Percentiles rank a stretch among this genome's conserved stretches.
Evolutionary conservation across 805 yeast species (phyloP).

Genomic region (Hanseniaspora pseudoguilliermondii): DNA sequence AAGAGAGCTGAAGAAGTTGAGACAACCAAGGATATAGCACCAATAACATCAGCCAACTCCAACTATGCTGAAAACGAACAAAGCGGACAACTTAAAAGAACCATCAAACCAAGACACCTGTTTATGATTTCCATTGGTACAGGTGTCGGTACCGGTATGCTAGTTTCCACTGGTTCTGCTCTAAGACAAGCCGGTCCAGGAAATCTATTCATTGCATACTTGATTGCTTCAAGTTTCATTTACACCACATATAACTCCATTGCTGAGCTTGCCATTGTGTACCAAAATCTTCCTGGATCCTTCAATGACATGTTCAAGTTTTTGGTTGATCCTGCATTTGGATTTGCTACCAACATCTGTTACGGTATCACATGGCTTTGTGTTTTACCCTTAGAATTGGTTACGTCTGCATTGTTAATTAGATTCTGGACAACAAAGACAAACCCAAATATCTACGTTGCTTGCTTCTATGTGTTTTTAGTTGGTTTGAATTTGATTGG

Average conservation of each 20-base stretch:
- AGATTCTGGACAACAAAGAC: conserved; percentile 39
- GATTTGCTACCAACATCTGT: conserved; percentile 64
- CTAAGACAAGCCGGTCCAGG: conserved; percentile 54
- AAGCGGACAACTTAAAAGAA: conserved; percentile 31
- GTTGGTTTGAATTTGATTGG: conserved; percentile 41
- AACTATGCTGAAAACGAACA: conserved; percentile 28
- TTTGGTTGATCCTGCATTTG: conserved; percentile 54
- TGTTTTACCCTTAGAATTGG: conserved; percentile 52
- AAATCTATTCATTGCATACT: conserved; percentile 43
- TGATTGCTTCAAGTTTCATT: conserved; percentile 48
- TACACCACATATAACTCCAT: conserved; percentile 48
- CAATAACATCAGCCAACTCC: conserved; percentile 26
- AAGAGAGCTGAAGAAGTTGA: conserved; percentile 27
- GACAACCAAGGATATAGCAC: conserved; percentile 22
- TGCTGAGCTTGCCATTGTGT: conserved; percentile 59
- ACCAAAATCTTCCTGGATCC: conserved; percentile 46
- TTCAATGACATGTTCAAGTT: conserved; percentile 49
- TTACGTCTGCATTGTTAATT: conserved; percentile 47
- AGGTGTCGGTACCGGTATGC: conserved; percentile 62
- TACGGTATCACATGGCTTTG: conserved; percentile 55
- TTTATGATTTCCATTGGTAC: conserved; percentile 68
- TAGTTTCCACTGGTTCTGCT: conserved; percentile 54
- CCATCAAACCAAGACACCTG: conserved; percentile 40
- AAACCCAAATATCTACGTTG: conserved; percentile 45
- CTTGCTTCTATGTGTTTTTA: conserved; percentile 40